Evolutionary conservation across 2,329 filamentous ascomycete species (phyloP), one percentile per base, ranked within the genome.

Genomic region (Didymella pinodella): DNA sequence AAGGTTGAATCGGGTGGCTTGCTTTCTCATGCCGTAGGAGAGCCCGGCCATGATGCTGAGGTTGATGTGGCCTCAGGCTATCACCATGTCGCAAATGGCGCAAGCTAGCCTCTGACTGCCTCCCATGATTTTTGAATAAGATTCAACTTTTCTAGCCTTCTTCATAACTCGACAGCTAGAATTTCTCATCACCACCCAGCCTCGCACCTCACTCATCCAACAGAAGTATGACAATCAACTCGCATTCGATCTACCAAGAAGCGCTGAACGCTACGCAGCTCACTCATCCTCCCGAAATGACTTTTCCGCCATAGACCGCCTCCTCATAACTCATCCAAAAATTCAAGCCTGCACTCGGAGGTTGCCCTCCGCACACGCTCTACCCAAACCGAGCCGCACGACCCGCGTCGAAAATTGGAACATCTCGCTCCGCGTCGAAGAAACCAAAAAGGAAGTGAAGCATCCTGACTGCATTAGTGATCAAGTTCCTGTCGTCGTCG

Each of bases 241-340:
- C 41, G 48, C 34, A 51, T 57, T 57, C 32, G n/a, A 40, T 8
- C 29, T 51, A 51, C n/a, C 29, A 50, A 51, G 16, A 18, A 36
- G 20, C 22, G 43, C 48, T 51, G 14, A 34, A 57, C 32, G 20
- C 22, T 44, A 48, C 48, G 34, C 28, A 52, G 32, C 44, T 44
- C 41, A n/a, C 12, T 10, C 3, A 10, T 44, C 41, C 25, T 18
- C 25, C 34, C 20, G 26, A 38, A 49, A 48, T 28, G 31, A 47
- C 41, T 51, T 59, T 59, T 50, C 45, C 56, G 26, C 40, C 49
- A 22, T 26, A 25, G 44, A 29, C 31, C 26, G 8, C 41, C 47
- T 25, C 20, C 22, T 43, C 47, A 44, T 54, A 51, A 54, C 26
- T 51, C 56, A 31, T 59, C 50, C 50, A 54, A 54, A 43, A n/a